A percentile compares a stretch with the other conserved stretches of the same genome.
phyloP scores from a whole-genome alignment of 306 rosid genomes.

The Medicago arabica region DNA sequence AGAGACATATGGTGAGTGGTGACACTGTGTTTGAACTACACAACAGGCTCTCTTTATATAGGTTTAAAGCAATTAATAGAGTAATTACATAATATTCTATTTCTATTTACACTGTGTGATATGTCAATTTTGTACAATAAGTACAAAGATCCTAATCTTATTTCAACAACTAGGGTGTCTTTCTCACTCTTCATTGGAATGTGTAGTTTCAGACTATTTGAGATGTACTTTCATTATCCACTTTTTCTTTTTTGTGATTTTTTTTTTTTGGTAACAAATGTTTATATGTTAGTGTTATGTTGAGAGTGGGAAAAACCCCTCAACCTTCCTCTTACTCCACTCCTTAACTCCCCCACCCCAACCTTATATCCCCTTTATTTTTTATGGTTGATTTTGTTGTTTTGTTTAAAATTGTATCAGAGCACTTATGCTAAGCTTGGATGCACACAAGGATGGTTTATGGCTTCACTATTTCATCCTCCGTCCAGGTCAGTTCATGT shows the following conservation, averaged over 20 bases:
- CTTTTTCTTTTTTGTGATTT: background rate
- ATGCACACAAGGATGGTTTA: slow-evolving; percentile 91
- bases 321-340: no score
- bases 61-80: background rate
- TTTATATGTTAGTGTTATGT: no score
- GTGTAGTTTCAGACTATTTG: slow-evolving; percentile 5
- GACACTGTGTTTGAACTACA: background rate
- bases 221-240: slow-evolving; percentile 27
- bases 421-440: slow-evolving; percentile 86
- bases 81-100: background rate
- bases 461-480: slow-evolving; percentile 68
- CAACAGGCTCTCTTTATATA: background rate
- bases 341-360: no score
- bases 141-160: background rate
- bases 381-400: slow-evolving; percentile 30
- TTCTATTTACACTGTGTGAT: background rate
- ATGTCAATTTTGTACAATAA: background rate
- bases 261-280: no score
- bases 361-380: background rate
- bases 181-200: slow-evolving; percentile 34
- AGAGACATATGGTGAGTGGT: background rate
- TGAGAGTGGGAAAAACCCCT: no score
- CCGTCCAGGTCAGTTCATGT: slow-evolving; percentile 62
- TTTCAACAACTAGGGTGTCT: background rate
- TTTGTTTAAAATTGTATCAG: slow-evolving; percentile 52